Conservation (phyloP, 768 basidiomycete genomes). For the Boletus barrowsii region DNA sequence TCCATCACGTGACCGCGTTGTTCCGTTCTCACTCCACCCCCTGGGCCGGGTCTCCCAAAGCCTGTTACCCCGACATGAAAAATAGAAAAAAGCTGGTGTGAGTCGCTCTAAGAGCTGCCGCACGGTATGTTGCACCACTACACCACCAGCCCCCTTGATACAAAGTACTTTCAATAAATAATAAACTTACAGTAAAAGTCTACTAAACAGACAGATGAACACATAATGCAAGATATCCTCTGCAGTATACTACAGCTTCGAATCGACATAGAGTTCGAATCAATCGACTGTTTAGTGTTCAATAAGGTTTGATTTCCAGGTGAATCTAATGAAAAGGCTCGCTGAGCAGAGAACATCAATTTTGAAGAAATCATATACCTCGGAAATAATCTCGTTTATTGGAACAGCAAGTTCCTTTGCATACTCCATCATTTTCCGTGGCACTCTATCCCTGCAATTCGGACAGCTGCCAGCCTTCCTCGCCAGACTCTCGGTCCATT, state of each 20-base stretch:
- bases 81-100: no score
- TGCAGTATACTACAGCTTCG: background rate
- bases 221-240: conserved; percentile 1
- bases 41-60: no score
- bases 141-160: no score
- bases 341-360: background rate
- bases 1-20: background rate
- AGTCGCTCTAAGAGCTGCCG: no score
- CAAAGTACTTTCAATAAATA: background rate
- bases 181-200: background rate
- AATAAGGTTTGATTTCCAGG: conserved; percentile 30
- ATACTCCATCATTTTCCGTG: conserved; percentile 30
- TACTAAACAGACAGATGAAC: background rate
- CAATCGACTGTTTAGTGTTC: conserved; percentile 18
- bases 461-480: conserved; percentile 31
- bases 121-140: no score
- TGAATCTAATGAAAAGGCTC: conserved; percentile 16
- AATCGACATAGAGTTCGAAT: conserved; percentile 7
- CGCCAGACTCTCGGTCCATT: conserved; percentile 31
- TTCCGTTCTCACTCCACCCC: no score
- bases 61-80: no score
- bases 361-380: conserved; percentile 17
- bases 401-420: conserved; percentile 27
- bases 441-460: conserved; percentile 29
- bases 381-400: conserved; percentile 27